Evolutionary conservation across 2,329 filamentous ascomycete genomes (phyloP).

Genomic region (Pseudogymnoascus sp.): DNA sequence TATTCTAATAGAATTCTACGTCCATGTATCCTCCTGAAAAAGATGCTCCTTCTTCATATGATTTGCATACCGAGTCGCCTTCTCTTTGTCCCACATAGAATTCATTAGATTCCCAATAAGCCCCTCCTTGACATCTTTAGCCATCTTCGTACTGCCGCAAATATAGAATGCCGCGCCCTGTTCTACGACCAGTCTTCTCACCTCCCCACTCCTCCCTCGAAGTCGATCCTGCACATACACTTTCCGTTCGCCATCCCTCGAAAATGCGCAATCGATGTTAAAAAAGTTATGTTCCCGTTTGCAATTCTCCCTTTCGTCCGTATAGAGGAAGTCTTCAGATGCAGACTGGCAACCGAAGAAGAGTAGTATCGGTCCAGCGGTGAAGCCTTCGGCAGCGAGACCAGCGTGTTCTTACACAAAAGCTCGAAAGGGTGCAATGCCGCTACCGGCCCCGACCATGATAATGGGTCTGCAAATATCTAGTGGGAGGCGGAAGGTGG

Average conservation of each 20-base stretch:
- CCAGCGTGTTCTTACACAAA: conserved; percentile 26
- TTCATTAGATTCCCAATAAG: too few species aligned
- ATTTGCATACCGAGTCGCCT: too few species aligned
- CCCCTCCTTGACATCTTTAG: too few species aligned
- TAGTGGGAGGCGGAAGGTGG: conserved; percentile 15
- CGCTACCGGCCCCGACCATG: conserved; percentile 30
- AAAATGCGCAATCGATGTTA: conserved; percentile 12
- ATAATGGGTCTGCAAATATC: conserved; percentile 25
- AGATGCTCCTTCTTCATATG: too few species aligned
- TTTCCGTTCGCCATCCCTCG: conserved; percentile 18
- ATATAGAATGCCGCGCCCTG: conserved; percentile 23
- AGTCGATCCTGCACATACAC: conserved; percentile 22
- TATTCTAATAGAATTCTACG: too few species aligned
- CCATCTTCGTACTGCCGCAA: conserved; percentile 15
- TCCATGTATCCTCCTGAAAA: too few species aligned
- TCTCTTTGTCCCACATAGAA: too few species aligned
- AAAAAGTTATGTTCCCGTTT: conserved; percentile 13
- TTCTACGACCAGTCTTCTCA: conserved; percentile 18
- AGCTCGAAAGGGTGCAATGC: conserved; percentile 20
- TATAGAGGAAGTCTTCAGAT: conserved; percentile 17
- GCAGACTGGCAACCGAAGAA: conserved; percentile 23
- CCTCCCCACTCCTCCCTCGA: conserved; percentile 20
- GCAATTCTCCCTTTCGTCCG: conserved; percentile 18
- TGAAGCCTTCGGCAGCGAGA: conserved; percentile 21
- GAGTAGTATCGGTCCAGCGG: conserved; percentile 20